These are phyloP conservation scores for Anthostomella pinea DNA, from an alignment of 2,329 filamentous ascomycete species.

Conservation along the genomic window DNA sequence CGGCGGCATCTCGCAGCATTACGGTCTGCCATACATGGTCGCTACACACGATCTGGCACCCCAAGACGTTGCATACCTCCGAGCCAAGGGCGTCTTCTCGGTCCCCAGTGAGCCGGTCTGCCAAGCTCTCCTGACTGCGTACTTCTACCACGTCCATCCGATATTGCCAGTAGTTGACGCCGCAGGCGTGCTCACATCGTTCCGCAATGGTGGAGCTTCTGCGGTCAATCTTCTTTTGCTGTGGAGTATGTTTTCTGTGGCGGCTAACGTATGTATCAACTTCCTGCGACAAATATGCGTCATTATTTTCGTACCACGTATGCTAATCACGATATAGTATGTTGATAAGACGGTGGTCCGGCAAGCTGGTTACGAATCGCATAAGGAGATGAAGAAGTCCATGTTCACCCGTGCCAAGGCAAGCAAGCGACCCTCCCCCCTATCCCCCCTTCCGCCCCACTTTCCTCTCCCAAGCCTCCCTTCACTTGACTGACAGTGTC, in stretches of 20 bases:
- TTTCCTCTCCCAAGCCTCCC: neutral
- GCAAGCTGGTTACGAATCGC: conserved; percentile 13
- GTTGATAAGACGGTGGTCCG: conserved; percentile 11
- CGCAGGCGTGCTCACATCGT: conserved; percentile 26
- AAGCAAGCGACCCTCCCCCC: conserved; percentile 2
- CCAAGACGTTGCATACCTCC: conserved; percentile 28
- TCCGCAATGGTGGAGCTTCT: conserved; percentile 25
- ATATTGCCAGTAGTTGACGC: conserved; percentile 36
- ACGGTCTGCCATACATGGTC: conserved; percentile 18
- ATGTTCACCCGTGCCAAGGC: conserved; percentile 15
- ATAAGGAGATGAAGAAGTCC: conserved; percentile 15
- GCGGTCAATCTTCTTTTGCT: conserved; percentile 36
- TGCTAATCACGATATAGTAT: conserved; percentile 6
- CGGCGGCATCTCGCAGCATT: conserved; percentile 26
- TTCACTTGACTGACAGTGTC: neutral
- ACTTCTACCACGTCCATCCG: conserved; percentile 37
- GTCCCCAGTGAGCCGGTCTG: conserved; percentile 30
- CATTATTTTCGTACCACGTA: neutral
- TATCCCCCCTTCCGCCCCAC: neutral
- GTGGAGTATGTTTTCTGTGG: conserved; percentile 39
- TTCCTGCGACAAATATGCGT: neutral
- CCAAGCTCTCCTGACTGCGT: conserved; percentile 32
- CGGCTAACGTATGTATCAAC: conserved; percentile 27
- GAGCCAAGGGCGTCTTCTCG: conserved; percentile 34
- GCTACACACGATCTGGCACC: conserved; percentile 20